Percentiles rank a stretch among this genome's conserved stretches.
Conservation (phyloP, 1,284 basidiomycete species). For the Polyporus tsugae region DNA sequence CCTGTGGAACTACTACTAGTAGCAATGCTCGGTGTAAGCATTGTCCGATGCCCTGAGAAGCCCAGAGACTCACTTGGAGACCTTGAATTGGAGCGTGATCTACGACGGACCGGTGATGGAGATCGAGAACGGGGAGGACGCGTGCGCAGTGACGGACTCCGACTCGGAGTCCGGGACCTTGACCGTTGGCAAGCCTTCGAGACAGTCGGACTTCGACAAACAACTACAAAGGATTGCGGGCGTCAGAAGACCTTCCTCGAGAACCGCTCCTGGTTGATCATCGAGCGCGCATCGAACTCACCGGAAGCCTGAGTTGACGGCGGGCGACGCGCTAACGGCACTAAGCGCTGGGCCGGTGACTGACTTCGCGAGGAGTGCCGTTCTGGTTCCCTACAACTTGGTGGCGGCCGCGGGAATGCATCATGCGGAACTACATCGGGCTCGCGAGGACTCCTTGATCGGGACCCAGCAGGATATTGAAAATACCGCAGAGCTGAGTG, state of each 20-base stretch:
- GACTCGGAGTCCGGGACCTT: neutral
- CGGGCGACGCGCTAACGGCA: neutral
- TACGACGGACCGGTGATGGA: neutral
- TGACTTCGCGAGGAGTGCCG: too few relatives aligned
- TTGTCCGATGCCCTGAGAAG: neutral
- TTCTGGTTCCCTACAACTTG: too few relatives aligned
- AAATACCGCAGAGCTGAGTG: neutral
- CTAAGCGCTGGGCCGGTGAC: neutral
- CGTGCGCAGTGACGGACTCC: neutral
- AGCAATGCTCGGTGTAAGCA: neutral
- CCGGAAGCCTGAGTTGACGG: neutral
- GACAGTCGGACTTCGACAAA: too few relatives aligned
- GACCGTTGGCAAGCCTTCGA: neutral
- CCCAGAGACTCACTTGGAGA: neutral
- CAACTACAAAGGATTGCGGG: neutral
- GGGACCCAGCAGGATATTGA: too few relatives aligned
- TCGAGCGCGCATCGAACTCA: neutral
- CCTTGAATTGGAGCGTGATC: neutral
- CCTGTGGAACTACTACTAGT: neutral
- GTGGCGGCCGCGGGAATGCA: neutral
- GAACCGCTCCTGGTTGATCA: neutral
- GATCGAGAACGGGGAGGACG: neutral
- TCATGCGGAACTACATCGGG: too few relatives aligned
- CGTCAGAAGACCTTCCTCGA: neutral
- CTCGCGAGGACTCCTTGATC: neutral